Evolutionary conservation across 352 stramenopile genomes (phyloP).

Genomic region (Phytopythium cucurbitacearum): DNA sequence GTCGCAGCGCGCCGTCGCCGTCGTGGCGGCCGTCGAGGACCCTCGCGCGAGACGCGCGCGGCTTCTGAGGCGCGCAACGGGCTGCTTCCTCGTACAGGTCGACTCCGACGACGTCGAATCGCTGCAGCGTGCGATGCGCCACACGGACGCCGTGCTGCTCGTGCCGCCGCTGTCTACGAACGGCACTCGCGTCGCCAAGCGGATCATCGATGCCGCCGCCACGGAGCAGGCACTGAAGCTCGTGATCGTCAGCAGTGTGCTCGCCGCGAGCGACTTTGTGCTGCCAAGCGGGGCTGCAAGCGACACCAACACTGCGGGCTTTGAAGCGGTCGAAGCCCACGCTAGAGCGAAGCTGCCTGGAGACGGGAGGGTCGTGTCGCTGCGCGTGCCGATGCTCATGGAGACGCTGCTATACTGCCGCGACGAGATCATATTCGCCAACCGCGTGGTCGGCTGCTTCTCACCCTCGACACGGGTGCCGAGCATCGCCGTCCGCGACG

Average conservation of each 20-base stretch:
- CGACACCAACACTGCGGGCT: slow-evolving; percentile 25
- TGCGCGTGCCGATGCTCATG: slow-evolving; percentile 73
- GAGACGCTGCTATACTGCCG: slow-evolving; percentile 72
- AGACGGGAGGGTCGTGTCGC: slow-evolving; percentile 34
- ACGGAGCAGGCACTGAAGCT: slow-evolving; percentile 40
- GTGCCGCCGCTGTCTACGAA: slow-evolving; percentile 54
- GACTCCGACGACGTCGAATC: slow-evolving; percentile 42
- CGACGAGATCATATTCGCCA: slow-evolving; percentile 69
- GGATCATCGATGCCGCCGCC: slow-evolving; percentile 51
- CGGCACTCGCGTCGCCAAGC: slow-evolving; percentile 61
- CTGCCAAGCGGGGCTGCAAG: slow-evolving; percentile 7
- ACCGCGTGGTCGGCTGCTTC: slow-evolving; percentile 56
- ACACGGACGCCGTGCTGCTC: slow-evolving; percentile 60
- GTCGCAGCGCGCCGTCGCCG: slow-evolving; percentile 36
- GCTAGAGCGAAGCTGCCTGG: slow-evolving; percentile 36
- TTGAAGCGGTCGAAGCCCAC: slow-evolving; percentile 67
- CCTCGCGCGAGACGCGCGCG: slow-evolving; percentile 41
- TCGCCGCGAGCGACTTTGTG: slow-evolving; percentile 41
- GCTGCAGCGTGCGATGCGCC: slow-evolving; percentile 57
- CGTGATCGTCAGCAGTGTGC: slow-evolving; percentile 64
- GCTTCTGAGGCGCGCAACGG: slow-evolving; percentile 46
- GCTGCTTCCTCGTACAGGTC: slow-evolving; percentile 55
- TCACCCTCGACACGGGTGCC: slow-evolving; percentile 36
- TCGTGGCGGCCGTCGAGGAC: slow-evolving; percentile 56
- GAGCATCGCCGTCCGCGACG: slow-evolving; percentile 64